phyloP scores from a whole-genome alignment of 2,329 filamentous ascomycete species.

The Apiospora saccharicola region DNA sequence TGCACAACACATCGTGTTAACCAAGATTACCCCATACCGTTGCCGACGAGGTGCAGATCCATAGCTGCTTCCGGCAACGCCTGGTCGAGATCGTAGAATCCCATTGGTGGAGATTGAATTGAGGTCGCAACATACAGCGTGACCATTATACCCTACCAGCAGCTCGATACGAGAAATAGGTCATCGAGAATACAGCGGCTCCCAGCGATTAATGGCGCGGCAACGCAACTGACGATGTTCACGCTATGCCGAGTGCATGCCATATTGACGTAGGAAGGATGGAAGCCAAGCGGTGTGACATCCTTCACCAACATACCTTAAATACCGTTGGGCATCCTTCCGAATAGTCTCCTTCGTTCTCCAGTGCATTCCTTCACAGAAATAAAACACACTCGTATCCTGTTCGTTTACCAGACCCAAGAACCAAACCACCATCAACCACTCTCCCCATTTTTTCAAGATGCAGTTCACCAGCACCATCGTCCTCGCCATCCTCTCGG shows the following conservation, averaged over 20 bases:
- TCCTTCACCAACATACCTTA: constrained; percentile 17
- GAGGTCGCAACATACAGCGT: constrained; percentile 7
- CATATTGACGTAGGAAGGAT: constrained; percentile 9
- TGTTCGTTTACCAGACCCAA: not conserved
- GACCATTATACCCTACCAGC: constrained; percentile 7
- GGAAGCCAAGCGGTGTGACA: constrained; percentile 1
- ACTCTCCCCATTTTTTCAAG: not conserved
- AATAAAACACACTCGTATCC: not conserved
- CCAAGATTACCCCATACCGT: constrained; percentile 1
- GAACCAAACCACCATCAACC: not conserved
- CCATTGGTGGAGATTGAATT: not conserved
- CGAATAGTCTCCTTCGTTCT: not conserved
- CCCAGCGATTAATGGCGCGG: not conserved
- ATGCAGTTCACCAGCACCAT: constrained; percentile 15
- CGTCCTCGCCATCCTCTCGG: constrained; percentile 14
- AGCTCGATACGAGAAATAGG: not conserved
- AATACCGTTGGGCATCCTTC: constrained; percentile 5
- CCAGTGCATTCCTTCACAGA: not conserved
- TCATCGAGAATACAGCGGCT: not conserved
- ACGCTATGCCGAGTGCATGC: not conserved
- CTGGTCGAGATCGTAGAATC: not conserved
- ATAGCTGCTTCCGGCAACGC: not conserved
- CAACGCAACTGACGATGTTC: constrained; percentile 10
- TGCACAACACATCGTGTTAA: constrained; percentile 2
- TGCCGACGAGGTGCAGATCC: not conserved